Evolutionary conservation across 2,329 filamentous ascomycete genomes (phyloP), one percentile per base, ranked within the genome.

Genomic region (Trichoderma breve): DNA sequence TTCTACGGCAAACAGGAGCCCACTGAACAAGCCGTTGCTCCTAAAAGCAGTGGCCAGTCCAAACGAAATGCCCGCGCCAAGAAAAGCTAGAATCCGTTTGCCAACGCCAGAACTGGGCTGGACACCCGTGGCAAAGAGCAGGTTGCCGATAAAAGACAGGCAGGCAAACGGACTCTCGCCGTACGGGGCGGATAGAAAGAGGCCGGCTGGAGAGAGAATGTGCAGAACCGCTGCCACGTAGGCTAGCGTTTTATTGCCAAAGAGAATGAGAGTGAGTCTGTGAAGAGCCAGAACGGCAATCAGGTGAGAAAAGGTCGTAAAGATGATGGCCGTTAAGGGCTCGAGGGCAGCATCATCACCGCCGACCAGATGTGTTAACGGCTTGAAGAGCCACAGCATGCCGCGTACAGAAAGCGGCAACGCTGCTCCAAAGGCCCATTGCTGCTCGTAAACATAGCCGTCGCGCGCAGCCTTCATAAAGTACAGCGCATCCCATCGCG

Each of bases 121-220:
- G 43, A 80, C 53, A 77, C 84, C 83, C 58, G 86, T 84, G 1
- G 88, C 87, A 79, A 95, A 96, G 62, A 92, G 80, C 34, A 92
- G 86, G 77, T 90, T 90, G 1, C 94, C 96, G 0, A 86, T 76
- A 76, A 98, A 93, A 53, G 92, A 92, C 39, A 97, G 84, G 26
- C 93, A 84, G 0, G 95, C 90, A 80, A 94, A 98, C 0, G 91
- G 81, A 74, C 92, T 90, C 83, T 99, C 96, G 11, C 90, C 87
- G 80, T 96, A 97, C 0, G 95, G 94, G 0, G 95, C 92, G 0
- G 92, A 95, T 21, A 99, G 87, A 79, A 99, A 98, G 3, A 98
- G 82, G 0, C 95, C 95, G 0, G 93, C 96, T 0, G 96, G 95
- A 0, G 93, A 96, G 63, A 98, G 78, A 70, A 97, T 87, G 80